Percentiles rank a stretch among this genome's conserved stretches.
These are phyloP conservation scores for Botrytis aclada DNA, from an alignment of 2,329 filamentous ascomycete genomes.

Conservation along the genomic window DNA sequence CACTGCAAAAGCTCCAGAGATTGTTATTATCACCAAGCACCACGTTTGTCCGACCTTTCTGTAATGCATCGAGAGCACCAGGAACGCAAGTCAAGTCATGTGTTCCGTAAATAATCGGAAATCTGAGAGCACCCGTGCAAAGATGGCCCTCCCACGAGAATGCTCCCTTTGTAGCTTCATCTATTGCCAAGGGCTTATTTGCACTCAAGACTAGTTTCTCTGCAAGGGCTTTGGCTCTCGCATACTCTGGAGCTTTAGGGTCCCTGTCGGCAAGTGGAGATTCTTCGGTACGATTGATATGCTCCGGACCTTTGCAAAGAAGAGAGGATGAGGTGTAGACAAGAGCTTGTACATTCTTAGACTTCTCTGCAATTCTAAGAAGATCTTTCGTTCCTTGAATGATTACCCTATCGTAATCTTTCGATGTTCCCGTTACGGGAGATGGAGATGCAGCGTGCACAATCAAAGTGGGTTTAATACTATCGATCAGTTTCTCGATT, in stretches of 20 bases:
- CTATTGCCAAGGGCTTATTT: neutral
- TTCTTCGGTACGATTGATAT: slow-evolving; percentile 8
- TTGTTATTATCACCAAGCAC: neutral
- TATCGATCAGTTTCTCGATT: slow-evolving; percentile 1
- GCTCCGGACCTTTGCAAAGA: neutral
- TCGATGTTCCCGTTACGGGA: slow-evolving; percentile 2
- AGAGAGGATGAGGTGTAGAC: slow-evolving; percentile 12
- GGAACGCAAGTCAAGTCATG: slow-evolving; percentile 8
- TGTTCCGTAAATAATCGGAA: slow-evolving; percentile 14
- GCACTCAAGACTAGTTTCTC: slow-evolving; percentile 5
- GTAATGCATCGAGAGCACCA: neutral
- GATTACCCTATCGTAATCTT: neutral
- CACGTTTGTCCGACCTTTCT: slow-evolving; percentile 7
- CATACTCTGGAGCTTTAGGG: neutral
- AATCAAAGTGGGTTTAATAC: neutral
- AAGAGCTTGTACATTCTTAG: neutral
- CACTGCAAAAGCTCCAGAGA: slow-evolving; percentile 13
- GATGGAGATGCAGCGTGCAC: slow-evolving; percentile 12
- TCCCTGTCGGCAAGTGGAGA: slow-evolving; percentile 7
- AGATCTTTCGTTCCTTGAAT: slow-evolving; percentile 11
- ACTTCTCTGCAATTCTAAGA: neutral
- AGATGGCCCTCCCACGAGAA: neutral
- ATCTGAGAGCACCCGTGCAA: neutral
- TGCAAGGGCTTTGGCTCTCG: slow-evolving; percentile 6
- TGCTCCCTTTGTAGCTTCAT: neutral